Conservation (phyloP, 805 yeast genomes). For the Kodamaea kakaduensis region DNA sequence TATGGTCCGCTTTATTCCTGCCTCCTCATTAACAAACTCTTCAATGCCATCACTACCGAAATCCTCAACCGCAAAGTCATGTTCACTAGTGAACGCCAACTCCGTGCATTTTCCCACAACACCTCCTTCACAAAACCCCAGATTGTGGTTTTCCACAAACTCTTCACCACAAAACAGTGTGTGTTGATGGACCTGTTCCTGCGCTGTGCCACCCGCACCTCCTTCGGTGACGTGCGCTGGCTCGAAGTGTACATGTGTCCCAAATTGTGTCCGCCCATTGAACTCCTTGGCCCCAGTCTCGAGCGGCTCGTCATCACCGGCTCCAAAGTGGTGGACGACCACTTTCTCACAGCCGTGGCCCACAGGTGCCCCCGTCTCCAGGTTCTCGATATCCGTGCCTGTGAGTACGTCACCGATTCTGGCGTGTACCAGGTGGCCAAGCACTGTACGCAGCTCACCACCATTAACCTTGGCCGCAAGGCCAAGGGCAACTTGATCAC, state of each 20-base stretch:
- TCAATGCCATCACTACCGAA: slow-evolving; percentile 54
- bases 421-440: slow-evolving; percentile 68
- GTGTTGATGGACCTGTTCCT: slow-evolving; percentile 39
- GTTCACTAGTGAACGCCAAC: slow-evolving; percentile 47
- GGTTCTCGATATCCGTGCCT: slow-evolving; percentile 75
- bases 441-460: slow-evolving; percentile 51
- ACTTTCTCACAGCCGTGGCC: slow-evolving; percentile 49
- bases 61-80: slow-evolving; percentile 52
- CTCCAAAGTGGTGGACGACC: slow-evolving; percentile 57
- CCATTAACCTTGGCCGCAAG: slow-evolving; percentile 80
- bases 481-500: slow-evolving; percentile 63
- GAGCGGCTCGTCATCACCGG: slow-evolving; percentile 67
- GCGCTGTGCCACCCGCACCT: slow-evolving; percentile 25
- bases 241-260: slow-evolving; percentile 86
- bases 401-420: slow-evolving; percentile 70
- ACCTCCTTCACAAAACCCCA: slow-evolving; percentile 26
- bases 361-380: slow-evolving; percentile 53
- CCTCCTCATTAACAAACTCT: slow-evolving; percentile 62
- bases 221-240: slow-evolving; percentile 53
- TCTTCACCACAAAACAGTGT: slow-evolving; percentile 49
- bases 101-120: slow-evolving; percentile 32
- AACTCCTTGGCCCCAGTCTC: slow-evolving; percentile 24
- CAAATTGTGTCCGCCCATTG: slow-evolving; percentile 48
- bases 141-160: slow-evolving; percentile 64
- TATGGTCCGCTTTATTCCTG: slow-evolving; percentile 58